phyloP scores from a whole-genome alignment of 148 eudicot genomes.

The Vaccinium vitisidaea region DNA sequence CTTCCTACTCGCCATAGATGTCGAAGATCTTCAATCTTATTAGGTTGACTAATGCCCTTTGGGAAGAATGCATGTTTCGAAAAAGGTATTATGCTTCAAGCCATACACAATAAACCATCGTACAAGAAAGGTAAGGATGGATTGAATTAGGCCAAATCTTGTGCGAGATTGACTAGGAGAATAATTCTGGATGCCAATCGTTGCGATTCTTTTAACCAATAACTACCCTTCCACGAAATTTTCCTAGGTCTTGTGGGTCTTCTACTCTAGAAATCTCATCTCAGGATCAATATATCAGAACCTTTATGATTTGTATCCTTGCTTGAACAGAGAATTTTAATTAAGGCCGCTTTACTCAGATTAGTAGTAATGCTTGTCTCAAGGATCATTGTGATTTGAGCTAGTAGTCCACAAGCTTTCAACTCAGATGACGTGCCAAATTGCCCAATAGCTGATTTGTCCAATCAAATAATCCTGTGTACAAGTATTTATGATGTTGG shows the following conservation, averaged over 20 bases:
- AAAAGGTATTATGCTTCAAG: background rate
- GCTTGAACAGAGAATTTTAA: background rate
- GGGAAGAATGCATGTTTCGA: background rate
- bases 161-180: background rate
- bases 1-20: background rate
- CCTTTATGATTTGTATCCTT: constrained; percentile 1
- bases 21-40: background rate
- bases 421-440: background rate
- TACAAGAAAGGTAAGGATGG: background rate
- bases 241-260: background rate
- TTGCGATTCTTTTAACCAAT: too few relatives aligned
- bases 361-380: background rate
- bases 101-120: background rate
- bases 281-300: background rate
- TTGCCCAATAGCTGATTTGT: background rate
- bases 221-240: background rate
- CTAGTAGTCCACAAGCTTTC: background rate
- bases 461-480: background rate
- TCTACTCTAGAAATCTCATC: background rate
- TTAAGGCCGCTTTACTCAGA: background rate
- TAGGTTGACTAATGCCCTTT: background rate
- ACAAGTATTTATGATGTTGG: background rate
- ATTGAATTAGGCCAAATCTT: background rate
- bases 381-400: background rate
- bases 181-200: background rate